Evolutionary conservation across 2,329 filamentous ascomycete species (phyloP).

Genomic region (Epichloe festucae): DNA sequence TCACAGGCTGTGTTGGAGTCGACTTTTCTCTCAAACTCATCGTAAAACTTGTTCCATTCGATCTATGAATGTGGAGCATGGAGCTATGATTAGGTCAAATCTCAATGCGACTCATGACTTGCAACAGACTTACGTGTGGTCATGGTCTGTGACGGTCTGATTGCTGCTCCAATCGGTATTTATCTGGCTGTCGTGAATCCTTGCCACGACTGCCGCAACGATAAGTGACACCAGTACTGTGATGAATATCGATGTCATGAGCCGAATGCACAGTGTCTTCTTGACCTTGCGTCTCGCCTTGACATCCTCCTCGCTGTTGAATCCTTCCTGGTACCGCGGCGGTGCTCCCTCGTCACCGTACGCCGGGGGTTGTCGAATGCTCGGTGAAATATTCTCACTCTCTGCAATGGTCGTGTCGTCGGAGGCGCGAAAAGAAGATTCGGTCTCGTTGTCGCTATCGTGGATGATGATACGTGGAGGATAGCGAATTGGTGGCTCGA

Average conservation of each 20-base stretch:
- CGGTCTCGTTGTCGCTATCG: constrained; percentile 1
- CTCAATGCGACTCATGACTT: too few species aligned
- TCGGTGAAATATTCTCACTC: constrained; percentile 3
- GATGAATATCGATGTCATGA: constrained; percentile 13
- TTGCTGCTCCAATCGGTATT: neutral
- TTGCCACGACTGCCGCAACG: constrained; percentile 13
- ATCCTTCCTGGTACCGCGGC: constrained; percentile 8
- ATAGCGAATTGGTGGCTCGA: constrained; percentile 5
- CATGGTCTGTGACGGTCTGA: neutral
- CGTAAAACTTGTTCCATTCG: constrained; percentile 6
- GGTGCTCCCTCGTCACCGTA: constrained; percentile 11
- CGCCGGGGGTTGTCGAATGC: constrained; percentile 9
- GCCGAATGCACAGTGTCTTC: constrained; percentile 9
- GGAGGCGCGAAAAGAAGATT: neutral
- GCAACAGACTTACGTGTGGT: neutral
- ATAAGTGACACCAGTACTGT: constrained; percentile 12
- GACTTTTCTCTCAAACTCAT: neutral
- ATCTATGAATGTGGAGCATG: neutral
- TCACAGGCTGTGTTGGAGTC: neutral
- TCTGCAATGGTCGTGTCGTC: constrained; percentile 8
- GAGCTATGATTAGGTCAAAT: too few species aligned
- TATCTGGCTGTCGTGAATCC: constrained; percentile 7
- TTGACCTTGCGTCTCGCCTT: constrained; percentile 7
- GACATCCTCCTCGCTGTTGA: neutral
- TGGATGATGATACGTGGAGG: constrained; percentile 5